These are phyloP conservation scores for Curvularia sp. DNA, from an alignment of 2,329 filamentous ascomycete species.

Conservation along the genomic window DNA sequence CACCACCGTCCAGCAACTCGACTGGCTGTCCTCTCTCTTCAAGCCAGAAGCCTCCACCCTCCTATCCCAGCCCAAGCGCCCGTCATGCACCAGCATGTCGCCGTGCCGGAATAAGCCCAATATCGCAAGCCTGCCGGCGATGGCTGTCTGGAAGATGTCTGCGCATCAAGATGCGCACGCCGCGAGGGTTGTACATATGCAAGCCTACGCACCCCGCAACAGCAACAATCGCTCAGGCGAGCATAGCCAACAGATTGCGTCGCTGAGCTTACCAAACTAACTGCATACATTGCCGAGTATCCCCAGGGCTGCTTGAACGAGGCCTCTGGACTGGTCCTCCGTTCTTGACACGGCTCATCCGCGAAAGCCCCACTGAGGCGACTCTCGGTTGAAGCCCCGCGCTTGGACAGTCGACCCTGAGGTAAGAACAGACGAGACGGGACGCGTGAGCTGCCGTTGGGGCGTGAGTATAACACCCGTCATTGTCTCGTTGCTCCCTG, in stretches of 20 bases:
- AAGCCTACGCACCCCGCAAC: conserved; percentile 37
- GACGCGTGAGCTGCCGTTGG: conserved; percentile 36
- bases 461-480: conserved; percentile 39
- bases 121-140: conserved; percentile 35
- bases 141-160: conserved; percentile 27
- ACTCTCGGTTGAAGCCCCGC: conserved; percentile 41
- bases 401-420: conserved; percentile 38
- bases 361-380: conserved; percentile 43
- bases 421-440: conserved; percentile 31
- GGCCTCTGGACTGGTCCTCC: conserved; percentile 32
- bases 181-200: conserved; percentile 45
- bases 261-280: conserved; percentile 21
- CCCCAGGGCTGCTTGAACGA: conserved; percentile 28
- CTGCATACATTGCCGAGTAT: conserved; percentile 20
- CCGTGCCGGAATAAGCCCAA: conserved; percentile 39
- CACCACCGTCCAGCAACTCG: conserved; percentile 38
- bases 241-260: conserved; percentile 38
- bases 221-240: conserved; percentile 34
- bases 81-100: conserved; percentile 40
- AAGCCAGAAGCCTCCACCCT: conserved; percentile 39
- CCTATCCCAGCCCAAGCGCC: conserved; percentile 49
- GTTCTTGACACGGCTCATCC: conserved; percentile 35
- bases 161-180: conserved; percentile 36
- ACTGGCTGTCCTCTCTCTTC: conserved; percentile 40
- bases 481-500: conserved; percentile 32